phyloP scores from a whole-genome alignment of 768 basidiomycete genomes.

The Naganishia vishniacii region DNA sequence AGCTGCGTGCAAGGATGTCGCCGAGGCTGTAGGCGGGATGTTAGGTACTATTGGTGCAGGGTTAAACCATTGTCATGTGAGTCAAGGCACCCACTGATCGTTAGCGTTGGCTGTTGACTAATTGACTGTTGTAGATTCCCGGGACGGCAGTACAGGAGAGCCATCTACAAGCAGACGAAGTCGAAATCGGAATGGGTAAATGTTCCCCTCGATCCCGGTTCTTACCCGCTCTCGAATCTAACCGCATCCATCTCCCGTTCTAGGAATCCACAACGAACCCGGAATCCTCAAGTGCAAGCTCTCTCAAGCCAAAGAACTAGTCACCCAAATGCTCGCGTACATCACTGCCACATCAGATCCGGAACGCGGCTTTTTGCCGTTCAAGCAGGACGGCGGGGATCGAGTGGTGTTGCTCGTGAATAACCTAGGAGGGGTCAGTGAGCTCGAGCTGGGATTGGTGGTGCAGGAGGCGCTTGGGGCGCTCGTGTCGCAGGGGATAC shows the following conservation, averaged over 20 bases:
- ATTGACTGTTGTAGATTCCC: conserved; percentile 44
- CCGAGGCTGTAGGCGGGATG: conserved; percentile 25
- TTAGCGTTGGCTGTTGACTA: background rate
- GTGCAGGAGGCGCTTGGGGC: conserved; percentile 33
- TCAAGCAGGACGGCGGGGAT: conserved; percentile 57
- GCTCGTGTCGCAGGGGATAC: conserved; percentile 50
- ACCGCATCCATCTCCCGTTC: background rate
- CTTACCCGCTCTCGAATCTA: background rate
- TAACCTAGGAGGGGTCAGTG: conserved; percentile 46
- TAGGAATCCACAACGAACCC: conserved; percentile 52
- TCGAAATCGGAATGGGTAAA: conserved; percentile 48
- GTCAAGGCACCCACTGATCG: conserved; percentile 24
- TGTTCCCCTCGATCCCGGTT: conserved; percentile 1
- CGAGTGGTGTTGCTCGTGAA: conserved; percentile 55
- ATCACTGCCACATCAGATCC: conserved; percentile 47
- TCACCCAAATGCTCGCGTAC: conserved; percentile 46
- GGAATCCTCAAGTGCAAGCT: conserved; percentile 48
- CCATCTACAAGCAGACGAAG: conserved; percentile 46
- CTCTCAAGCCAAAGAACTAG: conserved; percentile 39
- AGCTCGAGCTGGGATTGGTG: conserved; percentile 44
- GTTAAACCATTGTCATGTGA: conserved; percentile 50
- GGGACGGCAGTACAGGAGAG: conserved; percentile 46
- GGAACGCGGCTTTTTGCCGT: conserved; percentile 50
- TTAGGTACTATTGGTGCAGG: conserved; percentile 50
- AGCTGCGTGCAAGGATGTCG: conserved; percentile 3